These are phyloP conservation scores for Argentina anserina DNA, from an alignment of 306 rosid species.

Conservation along the genomic window DNA sequence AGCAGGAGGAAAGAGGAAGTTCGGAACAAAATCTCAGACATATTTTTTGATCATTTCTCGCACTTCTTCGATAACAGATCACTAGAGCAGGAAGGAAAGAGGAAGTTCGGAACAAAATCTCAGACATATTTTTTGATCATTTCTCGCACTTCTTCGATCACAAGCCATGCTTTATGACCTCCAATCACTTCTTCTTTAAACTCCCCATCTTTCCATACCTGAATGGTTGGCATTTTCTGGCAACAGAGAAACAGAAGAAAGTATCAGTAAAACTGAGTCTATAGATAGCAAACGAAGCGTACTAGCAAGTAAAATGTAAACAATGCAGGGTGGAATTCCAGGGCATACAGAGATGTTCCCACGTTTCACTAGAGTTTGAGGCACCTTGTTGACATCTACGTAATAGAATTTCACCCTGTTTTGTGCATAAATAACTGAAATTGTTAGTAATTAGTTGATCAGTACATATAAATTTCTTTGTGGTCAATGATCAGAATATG, in stretches of 20 bases:
- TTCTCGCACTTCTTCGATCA: slow-evolving; percentile 75
- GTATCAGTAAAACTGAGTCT: background rate
- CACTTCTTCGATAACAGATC: slow-evolving; percentile 82
- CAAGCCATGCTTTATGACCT: slow-evolving; percentile 88
- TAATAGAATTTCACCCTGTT: slow-evolving; percentile 63
- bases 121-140: slow-evolving; percentile 56
- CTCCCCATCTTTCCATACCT: slow-evolving; percentile 96
- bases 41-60: slow-evolving; percentile 66
- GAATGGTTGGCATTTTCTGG: slow-evolving; percentile 98
- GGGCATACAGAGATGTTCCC: slow-evolving; percentile 73
- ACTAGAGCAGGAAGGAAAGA: too few relatives aligned
- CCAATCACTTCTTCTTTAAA: slow-evolving; percentile 83
- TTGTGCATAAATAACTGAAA: background rate
- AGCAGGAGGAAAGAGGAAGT: background rate
- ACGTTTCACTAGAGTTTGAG: slow-evolving; percentile 74
- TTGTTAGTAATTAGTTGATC: background rate
- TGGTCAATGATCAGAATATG: background rate
- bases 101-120: background rate
- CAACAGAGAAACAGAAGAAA: slow-evolving; percentile 6
- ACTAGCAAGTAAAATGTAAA: background rate
- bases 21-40: slow-evolving; percentile 4
- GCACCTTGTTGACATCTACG: slow-evolving; percentile 90
- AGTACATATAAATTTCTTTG: background rate
- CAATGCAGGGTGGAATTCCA: background rate
- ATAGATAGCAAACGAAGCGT: background rate